phyloP scores from a whole-genome alignment of 495 filamentous ascomycete genomes.

The Lindgomyces ingoldianus region DNA sequence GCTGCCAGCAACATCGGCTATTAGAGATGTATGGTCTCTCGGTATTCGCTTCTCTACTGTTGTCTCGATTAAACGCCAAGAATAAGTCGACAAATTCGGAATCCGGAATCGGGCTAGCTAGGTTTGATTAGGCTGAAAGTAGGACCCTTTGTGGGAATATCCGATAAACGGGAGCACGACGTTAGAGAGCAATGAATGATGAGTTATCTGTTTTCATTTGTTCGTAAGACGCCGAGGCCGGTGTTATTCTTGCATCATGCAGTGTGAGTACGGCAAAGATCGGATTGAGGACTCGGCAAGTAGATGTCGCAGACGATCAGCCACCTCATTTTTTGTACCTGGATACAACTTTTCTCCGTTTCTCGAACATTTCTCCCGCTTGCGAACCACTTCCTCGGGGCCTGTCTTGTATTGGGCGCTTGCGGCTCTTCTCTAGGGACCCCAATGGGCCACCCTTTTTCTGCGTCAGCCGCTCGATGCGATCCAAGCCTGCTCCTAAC shows the following conservation, averaged over 20 bases:
- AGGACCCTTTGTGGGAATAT: no score
- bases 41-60: no score
- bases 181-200: neutral
- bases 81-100: neutral
- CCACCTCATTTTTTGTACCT: slow-evolving; percentile 23
- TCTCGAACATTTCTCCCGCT: slow-evolving; percentile 71
- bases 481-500: slow-evolving; percentile 74
- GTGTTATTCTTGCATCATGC: neutral
- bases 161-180: neutral
- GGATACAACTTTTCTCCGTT: slow-evolving; percentile 60
- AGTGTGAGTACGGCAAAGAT: neutral
- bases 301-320: neutral
- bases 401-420: slow-evolving; percentile 65
- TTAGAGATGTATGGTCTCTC: no score
- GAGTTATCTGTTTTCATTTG: neutral
- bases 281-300: neutral
- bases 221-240: neutral
- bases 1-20: no score
- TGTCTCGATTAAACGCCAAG: no score
- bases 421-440: slow-evolving; percentile 76
- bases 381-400: slow-evolving; percentile 58
- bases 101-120: no score
- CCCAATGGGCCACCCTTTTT: slow-evolving; percentile 59
- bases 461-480: slow-evolving; percentile 70
- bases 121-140: neutral